Conservation (phyloP, 1,139 yeast genomes). For the Pneumocystis wakefieldiae region DNA sequence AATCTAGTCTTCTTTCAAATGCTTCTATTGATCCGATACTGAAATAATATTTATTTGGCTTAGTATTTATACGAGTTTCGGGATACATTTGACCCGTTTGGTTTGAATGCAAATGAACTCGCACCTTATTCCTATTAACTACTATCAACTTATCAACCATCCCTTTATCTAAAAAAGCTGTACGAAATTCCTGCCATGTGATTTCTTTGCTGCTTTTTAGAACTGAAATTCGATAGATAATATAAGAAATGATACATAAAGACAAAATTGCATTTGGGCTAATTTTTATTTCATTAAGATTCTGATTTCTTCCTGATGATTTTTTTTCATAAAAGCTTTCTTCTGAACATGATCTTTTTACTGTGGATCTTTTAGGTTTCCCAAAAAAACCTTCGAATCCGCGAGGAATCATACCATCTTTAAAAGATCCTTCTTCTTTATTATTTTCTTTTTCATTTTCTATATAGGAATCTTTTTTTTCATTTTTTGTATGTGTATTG, state of each 20-base stretch:
- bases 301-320: conserved; percentile 4
- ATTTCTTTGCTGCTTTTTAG: conserved; percentile 27
- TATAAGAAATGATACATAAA: conserved; percentile 5
- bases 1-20: conserved; percentile 73
- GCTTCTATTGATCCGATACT: conserved; percentile 82
- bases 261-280: conserved; percentile 7
- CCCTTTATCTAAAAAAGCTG: conserved; percentile 69
- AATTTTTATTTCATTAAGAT: conserved; percentile 6
- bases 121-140: conserved; percentile 62
- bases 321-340: conserved; percentile 1
- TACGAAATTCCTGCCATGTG: conserved; percentile 83
- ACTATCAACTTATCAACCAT: conserved; percentile 63
- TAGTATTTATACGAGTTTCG: conserved; percentile 12
- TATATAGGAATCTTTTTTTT: conserved; percentile 7
- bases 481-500: not conserved
- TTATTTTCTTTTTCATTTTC: conserved; percentile 1
- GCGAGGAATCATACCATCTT: conserved; percentile 3
- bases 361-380: not conserved
- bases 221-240: conserved; percentile 6
- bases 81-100: conserved; percentile 26
- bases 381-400: conserved; percentile 11
- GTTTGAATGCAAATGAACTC: conserved; percentile 53
- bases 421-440: not conserved
- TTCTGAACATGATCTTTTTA: conserved; percentile 5
- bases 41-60: conserved; percentile 31